phyloP scores from a whole-genome alignment of 2,329 filamentous ascomycete species.

The Aspergillus eucalypticola region DNA sequence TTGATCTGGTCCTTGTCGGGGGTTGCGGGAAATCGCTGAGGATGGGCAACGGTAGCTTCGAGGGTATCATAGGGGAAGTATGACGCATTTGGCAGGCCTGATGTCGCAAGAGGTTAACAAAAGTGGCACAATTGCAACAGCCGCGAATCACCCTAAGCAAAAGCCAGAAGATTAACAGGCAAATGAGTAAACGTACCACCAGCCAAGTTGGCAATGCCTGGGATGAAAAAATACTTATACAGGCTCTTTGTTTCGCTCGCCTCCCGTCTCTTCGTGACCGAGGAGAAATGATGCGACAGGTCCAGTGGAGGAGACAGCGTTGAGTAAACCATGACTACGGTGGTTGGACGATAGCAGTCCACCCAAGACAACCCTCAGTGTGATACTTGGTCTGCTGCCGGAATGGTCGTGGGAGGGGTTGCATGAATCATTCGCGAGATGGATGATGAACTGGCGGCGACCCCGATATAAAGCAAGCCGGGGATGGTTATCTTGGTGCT shows the following conservation, averaged over 20 bases:
- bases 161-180: not conserved
- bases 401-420: not conserved
- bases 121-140: not conserved
- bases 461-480: not conserved
- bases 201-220: constrained; percentile 62
- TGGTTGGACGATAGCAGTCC: not conserved
- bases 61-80: constrained; percentile 92
- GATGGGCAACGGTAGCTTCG: constrained; percentile 74
- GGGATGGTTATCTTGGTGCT: constrained; percentile 6
- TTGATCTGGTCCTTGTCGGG: constrained; percentile 54
- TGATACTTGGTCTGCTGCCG: not conserved
- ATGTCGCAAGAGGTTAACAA: constrained; percentile 2
- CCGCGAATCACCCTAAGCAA: not conserved
- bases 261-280: constrained; percentile 64
- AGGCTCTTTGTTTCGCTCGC: constrained; percentile 73
- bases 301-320: constrained; percentile 59
- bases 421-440: not conserved
- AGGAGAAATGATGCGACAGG: constrained; percentile 76
- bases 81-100: constrained; percentile 75
- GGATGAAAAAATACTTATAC: constrained; percentile 78
- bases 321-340: constrained; percentile 1
- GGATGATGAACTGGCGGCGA: not conserved
- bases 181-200: constrained; percentile 48
- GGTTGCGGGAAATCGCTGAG: constrained; percentile 71
- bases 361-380: not conserved